Evolutionary conservation across 371 early-diverging fungal genomes (phyloP), one percentile per base, ranked within the genome.

Genomic region (Antonospora locustae): DNA sequence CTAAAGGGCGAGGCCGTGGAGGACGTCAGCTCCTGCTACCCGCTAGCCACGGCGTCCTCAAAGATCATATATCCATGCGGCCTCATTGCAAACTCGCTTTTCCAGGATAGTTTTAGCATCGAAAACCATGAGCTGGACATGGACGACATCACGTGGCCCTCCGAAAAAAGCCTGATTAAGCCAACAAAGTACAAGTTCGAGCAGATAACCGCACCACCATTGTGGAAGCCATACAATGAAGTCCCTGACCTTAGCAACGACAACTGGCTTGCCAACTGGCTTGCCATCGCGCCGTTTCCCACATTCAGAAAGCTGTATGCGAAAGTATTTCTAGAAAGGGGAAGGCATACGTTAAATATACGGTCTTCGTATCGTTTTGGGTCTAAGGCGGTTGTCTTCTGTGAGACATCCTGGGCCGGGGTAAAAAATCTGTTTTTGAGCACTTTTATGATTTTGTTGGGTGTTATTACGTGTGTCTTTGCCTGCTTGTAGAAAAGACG

Each of bases 261-360:
- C 50, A 62, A 91, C 73, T 77, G 82, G 39, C 83, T 94, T 61
- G 84, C 86, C 72, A 92, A 92, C n/a, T 96, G 97, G 97, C 91
- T 94, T 88, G 81, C 88, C 39, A 82, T 85, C 0, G 86, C 91
- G 3, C 90, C 90, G 0, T 76, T 92, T 52, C 90, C 93, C 36
- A 86, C 81, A 47, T 93, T 94, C 73, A 79, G 91, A 41, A 96
- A 96, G 73, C 76, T 92, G 29, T 93, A 87, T 78, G 88, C 83
- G 17, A 77, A 80, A 38, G 39, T 50, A 38, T 19, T 9, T 38
- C 17, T 51, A 12, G 27, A 58, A 55, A 34, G 23, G 9, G 67
- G 61, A 30, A 44, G 50, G 2, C 64, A 63, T 51, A 39, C n/a
- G 19, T 28, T 70, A 27, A 50, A 40, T 20, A 58, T 70, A 27